A percentile compares a stretch with the other conserved stretches of the same genome.
These are phyloP conservation scores for Didymella lethalis DNA, from an alignment of 2,329 filamentous ascomycete species.

Conservation along the genomic window DNA sequence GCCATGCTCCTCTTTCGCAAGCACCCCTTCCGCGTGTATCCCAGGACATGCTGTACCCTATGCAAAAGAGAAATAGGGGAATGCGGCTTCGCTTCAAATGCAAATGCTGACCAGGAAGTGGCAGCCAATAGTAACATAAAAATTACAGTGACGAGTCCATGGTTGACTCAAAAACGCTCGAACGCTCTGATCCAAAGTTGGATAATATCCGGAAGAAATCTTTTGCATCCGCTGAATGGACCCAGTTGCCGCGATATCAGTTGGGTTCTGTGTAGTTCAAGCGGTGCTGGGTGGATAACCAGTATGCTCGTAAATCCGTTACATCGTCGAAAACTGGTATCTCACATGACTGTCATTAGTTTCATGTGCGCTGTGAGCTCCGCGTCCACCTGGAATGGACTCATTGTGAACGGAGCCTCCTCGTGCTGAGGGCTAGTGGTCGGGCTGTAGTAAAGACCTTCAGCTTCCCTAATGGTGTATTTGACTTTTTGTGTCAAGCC, in stretches of 20 bases:
- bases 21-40: constrained; percentile 25
- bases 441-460: constrained; percentile 58
- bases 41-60: constrained; percentile 27
- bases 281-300: constrained; percentile 15
- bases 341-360: constrained; percentile 53
- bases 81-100: constrained; percentile 48
- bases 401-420: constrained; percentile 48
- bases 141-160: constrained; percentile 43
- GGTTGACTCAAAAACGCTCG: constrained; percentile 32
- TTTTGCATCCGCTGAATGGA: constrained; percentile 34
- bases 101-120: constrained; percentile 33
- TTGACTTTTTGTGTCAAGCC: constrained; percentile 59
- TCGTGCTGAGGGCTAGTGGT: constrained; percentile 46
- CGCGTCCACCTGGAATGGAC: constrained; percentile 44
- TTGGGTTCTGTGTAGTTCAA: constrained; percentile 3
- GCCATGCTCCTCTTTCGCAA: constrained; percentile 12
- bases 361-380: constrained; percentile 50
- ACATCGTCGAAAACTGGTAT: constrained; percentile 21
- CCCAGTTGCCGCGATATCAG: constrained; percentile 23
- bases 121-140: constrained; percentile 38
- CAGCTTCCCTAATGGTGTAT: constrained; percentile 56
- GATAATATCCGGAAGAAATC: constrained; percentile 41
- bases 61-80: constrained; percentile 38
- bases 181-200: constrained; percentile 44
- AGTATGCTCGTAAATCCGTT: constrained; percentile 28